Evolutionary conservation across 179 eudicot species (phyloP).

Genomic region (Dionaea muscipula): DNA sequence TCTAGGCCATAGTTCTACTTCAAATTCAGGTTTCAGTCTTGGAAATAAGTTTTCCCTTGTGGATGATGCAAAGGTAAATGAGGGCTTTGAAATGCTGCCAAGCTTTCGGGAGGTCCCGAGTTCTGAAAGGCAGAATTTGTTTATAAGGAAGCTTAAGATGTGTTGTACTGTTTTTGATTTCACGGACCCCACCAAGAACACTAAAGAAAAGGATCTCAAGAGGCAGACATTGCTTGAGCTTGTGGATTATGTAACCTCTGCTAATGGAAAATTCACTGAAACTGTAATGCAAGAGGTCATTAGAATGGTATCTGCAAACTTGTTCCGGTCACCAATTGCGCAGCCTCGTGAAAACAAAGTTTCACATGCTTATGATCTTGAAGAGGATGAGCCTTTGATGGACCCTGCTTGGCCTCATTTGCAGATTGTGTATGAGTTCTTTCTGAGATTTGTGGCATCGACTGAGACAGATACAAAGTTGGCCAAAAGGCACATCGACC

Average conservation of each 20-base stretch:
- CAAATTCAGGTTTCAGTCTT: conserved; percentile 17
- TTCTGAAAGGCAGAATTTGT: conserved; percentile 43
- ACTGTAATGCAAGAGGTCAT: conserved; percentile 39
- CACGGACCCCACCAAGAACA: conserved; percentile 41
- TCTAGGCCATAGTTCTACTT: conserved; percentile 14
- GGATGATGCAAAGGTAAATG: conserved; percentile 24
- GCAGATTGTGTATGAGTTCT: conserved; percentile 53
- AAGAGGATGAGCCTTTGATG: conserved; percentile 59
- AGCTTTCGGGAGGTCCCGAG: conserved; percentile 43
- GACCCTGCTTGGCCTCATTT: conserved; percentile 64
- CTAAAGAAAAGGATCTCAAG: conserved; percentile 49
- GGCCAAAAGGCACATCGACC: conserved; percentile 54
- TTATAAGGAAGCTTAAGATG: conserved; percentile 34
- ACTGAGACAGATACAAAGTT: conserved; percentile 51
- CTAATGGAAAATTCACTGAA: conserved; percentile 41
- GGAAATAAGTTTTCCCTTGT: conserved; percentile 11
- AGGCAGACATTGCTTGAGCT: conserved; percentile 48
- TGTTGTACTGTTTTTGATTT: conserved; percentile 45
- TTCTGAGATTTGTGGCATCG: conserved; percentile 49
- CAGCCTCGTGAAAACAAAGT: conserved; percentile 43
- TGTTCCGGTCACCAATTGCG: conserved; percentile 35
- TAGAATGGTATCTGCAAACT: conserved; percentile 43
- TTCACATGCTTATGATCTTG: conserved; percentile 38
- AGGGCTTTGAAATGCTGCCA: conserved; percentile 36
- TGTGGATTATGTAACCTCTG: conserved; percentile 41